Evolutionary conservation across 148 eudicot species (phyloP), one percentile per base, ranked within the genome.

Genomic region (Chenopodium berlandieri): DNA sequence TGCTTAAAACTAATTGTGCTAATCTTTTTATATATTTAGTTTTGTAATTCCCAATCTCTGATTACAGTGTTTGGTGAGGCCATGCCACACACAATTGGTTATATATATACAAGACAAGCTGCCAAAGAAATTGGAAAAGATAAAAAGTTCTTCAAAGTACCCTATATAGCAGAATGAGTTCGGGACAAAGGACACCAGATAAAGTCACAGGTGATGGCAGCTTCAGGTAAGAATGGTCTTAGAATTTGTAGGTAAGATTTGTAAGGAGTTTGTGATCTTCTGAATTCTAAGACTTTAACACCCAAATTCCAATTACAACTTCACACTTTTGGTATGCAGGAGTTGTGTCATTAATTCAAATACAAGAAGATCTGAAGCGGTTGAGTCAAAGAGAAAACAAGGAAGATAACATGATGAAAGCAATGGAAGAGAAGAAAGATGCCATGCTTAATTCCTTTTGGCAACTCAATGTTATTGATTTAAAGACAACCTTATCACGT

Each of bases 121-220:
- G 90, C 98, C 62, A 89, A 79, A 86, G 94, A 91, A 87, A 75
- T 93, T 17, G 98, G 94, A 62, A 95, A 88, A 88, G 91, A 91
- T 56, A 95, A 88, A 81, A 85, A 88, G 71, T 92, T 67, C 73
- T 82, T 95, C 84, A 92, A 86, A 85, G 98, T 92, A 65, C 97
- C 98, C 58, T 95, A 89, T 88, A 34, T 93, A 84, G 97, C 97
- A 50, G 98, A 95, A 87, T 95, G 98, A 97, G 97, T 93, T 10
- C 85, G 98, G 75, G 97, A 92, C 86, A 95, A 93, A 88, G 94
- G 97, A 71, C 98, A 95, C 85, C 83, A 80, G 82, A 90, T 94
- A 81, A 95, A 91, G 78, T 93, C 98, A 22, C 96, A 95, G 75
- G 94, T 90, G 83, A 85, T 86, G 85, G 97, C 97, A 60, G 94